phyloP scores from a whole-genome alignment of 75 land plant genomes.

The Pinus albicaulis region DNA sequence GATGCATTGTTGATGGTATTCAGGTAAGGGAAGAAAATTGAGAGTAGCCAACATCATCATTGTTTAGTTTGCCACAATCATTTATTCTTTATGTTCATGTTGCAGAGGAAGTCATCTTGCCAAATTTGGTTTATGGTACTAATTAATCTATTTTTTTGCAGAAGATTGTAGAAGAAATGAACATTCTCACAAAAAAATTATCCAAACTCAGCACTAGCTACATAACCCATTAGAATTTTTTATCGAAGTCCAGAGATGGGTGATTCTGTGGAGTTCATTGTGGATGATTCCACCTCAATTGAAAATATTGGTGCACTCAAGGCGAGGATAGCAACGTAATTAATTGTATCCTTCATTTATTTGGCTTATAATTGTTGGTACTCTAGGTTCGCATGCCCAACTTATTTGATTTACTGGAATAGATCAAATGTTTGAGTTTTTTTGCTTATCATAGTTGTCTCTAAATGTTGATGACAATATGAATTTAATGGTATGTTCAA shows the following conservation, averaged over 20 bases:
- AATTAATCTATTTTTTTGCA: conserved; percentile 16
- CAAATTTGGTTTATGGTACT: background rate
- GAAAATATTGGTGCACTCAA: conserved; percentile 66
- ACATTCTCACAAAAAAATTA: conserved; percentile 80
- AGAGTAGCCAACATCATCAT: no score
- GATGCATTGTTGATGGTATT: conserved; percentile 84
- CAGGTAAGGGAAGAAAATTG: conserved; percentile 48
- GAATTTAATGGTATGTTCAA: background rate
- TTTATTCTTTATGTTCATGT: background rate
- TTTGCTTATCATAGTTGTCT: no score
- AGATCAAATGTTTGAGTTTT: no score
- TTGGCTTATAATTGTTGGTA: background rate
- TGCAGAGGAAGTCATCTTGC: background rate
- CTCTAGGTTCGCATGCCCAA: no score
- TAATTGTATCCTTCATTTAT: conserved; percentile 6
- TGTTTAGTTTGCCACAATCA: background rate
- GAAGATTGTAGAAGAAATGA: conserved; percentile 97
- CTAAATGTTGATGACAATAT: no score
- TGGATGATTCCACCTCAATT: conserved; percentile 69
- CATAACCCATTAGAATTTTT: conserved; percentile 64
- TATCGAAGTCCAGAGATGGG: conserved; percentile 96
- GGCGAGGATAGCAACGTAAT: conserved; percentile 44
- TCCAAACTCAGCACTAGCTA: conserved; percentile 74
- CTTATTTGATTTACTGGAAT: background rate
- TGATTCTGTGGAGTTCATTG: conserved; percentile 61